Base-by-base conservation (phyloP, 2,329 filamentous ascomycete genomes). In the Aotearoamyces nothofagi region DNA sequence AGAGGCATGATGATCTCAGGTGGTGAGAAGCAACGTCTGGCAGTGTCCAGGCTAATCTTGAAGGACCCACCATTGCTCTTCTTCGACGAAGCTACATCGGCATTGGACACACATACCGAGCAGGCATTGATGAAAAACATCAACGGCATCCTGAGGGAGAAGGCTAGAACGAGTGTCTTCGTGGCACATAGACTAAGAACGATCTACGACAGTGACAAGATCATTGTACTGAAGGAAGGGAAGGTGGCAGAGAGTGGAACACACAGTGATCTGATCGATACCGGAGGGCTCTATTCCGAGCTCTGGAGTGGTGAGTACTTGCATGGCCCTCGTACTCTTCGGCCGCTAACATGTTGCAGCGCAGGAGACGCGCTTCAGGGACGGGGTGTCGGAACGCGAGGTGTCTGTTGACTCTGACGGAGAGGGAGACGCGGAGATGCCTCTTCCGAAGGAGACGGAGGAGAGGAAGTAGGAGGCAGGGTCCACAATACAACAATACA, bases 1-100 rank as follows among this genome's bases (percentile, higher is more conserved):
- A 69, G 87, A 26, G 86, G 86, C 1, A 76, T 94, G 69, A 94
- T 94, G 86, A 93, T 94, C 24, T 92, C 81, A 1, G 86, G 82
- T 3, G 86, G 86, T 17, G 87, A 94, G 57, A 94, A 94, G 54
- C 86, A 94, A 55, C 71, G 86, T 3, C 59, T 94, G 8, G 87
- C 87, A 0, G 72, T 94, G 14, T 82, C 80, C 15, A 64, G 86
- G 24, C 52, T 94, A 22, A 66, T 94, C 2, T 63, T 94, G 33
- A 94, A 94, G 52, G 81, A 94, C 40, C 83, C 86, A 3, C 82
- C 83, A 2, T 56, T 94, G 15, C 58, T 94, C 1, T 94, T 94
- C 65, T 94, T 94, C 43, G 86, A 94, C 41, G 86, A 94, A 60
- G 87, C 86, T 43, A 94, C 86, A 1, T 87, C 79, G 26, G 86